Evolutionary conservation across 768 basidiomycete genomes (phyloP), one percentile per base, ranked within the genome.

Genomic region (Leucosporidium creatinivorum): DNA sequence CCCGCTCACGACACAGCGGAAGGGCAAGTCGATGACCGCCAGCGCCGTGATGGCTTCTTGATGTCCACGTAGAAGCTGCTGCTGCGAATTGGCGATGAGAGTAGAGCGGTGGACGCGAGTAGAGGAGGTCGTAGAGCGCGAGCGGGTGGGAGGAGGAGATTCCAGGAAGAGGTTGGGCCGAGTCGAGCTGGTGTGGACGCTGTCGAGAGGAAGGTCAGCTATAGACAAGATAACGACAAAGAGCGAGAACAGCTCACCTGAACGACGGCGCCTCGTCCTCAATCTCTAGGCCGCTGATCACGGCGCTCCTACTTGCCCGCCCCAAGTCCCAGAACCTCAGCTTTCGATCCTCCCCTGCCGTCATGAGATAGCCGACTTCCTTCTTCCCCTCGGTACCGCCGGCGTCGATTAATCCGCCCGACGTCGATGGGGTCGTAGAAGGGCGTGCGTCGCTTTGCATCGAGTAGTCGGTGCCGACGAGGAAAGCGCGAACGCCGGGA

Each of bases 1-100:
- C 2, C 89, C 94, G 69, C 88, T 92, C n/a, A 97, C 84, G 56
- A 96, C 89, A 30, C 91, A 92, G 63, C 89, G 84, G 79, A 97
- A 97, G 1, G 94, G 92, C 1, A 93, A 87, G 70, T 96, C 91
- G 62, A 99, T 86, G 70, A 88, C 89, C 0, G 85, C 86, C 47
- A 99, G 78, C 2, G 89, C 86, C 8, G 89, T 91, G 25, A 98
- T 85, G 3, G 91, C 85, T 75, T 98, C 93, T 73, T 92, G 91
- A 76, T 98, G 96, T 9, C 88, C 83, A 76, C 86, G 87, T 39
- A 97, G 80, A 26, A 96, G 80, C 62, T 87, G 87, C 75, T 93
- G 87, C 75, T 94, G 91, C 75, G 86, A 88, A 59, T 88, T 84
- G 19, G 86, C 87, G 63, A 92, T 87, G 71, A 91, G 78, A 23